A percentile compares a stretch with the other conserved stretches of the same genome.
These are phyloP conservation scores for Oryza brachyantha DNA, from an alignment of 176 grass and related monocot genomes.

Conservation along the genomic window DNA sequence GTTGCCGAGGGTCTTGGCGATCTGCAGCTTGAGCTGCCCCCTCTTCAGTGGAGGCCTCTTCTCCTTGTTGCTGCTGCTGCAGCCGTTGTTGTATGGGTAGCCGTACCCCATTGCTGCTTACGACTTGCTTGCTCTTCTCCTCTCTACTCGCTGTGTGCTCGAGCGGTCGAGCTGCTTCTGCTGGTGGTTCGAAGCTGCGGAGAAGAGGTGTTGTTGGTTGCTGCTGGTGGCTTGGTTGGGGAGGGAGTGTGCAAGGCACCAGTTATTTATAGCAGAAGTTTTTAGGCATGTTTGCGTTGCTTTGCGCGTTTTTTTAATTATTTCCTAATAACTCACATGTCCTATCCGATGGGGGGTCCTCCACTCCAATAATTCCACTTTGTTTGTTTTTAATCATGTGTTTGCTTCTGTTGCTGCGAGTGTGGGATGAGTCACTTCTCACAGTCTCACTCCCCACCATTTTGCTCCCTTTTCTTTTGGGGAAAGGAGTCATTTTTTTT, in stretches of 20 bases:
- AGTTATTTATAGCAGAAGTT: constrained; percentile 21
- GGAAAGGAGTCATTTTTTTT: too few relatives aligned
- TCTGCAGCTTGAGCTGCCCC: constrained; percentile 55
- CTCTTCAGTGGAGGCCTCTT: constrained; percentile 53
- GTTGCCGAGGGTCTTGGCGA: constrained; percentile 26
- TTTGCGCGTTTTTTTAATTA: neutral
- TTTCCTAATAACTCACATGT: neutral
- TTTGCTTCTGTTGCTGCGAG: neutral
- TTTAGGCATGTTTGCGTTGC: neutral
- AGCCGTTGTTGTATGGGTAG: constrained; percentile 25
- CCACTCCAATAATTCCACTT: constrained; percentile 12
- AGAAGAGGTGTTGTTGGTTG: too few relatives aligned
- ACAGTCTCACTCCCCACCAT: neutral
- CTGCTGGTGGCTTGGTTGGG: constrained; percentile 8
- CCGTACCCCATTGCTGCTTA: constrained; percentile 40
- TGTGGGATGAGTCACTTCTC: constrained; percentile 7
- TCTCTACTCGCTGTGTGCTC: neutral
- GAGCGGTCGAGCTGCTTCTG: neutral
- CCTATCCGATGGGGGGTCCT: neutral
- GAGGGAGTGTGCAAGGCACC: neutral
- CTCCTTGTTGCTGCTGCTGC: constrained; percentile 20
- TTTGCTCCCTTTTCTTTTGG: neutral
- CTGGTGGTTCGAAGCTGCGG: too few relatives aligned
- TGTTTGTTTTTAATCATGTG: constrained; percentile 19
- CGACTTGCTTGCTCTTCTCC: neutral